Evolutionary conservation across 192 early-diverging fungal genomes (phyloP), one percentile per base, ranked within the genome.

Genomic region (Coemansia sp.): DNA sequence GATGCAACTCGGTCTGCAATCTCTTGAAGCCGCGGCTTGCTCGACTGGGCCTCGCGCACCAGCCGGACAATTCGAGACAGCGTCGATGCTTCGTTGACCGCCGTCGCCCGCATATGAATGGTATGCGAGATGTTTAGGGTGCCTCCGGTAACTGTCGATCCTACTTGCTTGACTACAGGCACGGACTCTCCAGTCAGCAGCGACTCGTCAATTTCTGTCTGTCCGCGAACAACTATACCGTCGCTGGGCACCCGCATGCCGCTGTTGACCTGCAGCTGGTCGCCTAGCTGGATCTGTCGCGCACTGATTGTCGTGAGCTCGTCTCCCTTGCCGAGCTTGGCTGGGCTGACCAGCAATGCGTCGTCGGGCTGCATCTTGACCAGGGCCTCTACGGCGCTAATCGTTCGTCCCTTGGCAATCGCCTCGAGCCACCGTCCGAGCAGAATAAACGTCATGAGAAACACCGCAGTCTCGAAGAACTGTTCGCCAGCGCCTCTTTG

Each of bases 391-490:
- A 88, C 48, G 89, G 83, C 17, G 92, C 97, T 21, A 76, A 85
- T 11, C 83, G 93, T 48, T 87, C 94, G 79, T 1, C 91, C 95
- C 76, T 97, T 99, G 59, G 97, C 95, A 57, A 91, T 74, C 62
- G 94, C 92, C 69, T 97, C 95, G 14, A 98, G 82, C 74, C 92
- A 97, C 25, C 95, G 82, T 2, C 97, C 97, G 17, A 99, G 75
- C 2, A 90, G 85, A 22, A 99, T 88, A 84, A 99, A 97, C 0
- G 91, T 88, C 56, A 99, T 92, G 53, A 99, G 75, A 74, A 92
- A 93, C 37, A 89, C 86, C 2, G 89, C 89, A 0, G 97, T 99
- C 64, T 99, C 97, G 67, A 96, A 99, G 62, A 96, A 96, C 23
- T 93, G 90, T 38, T 92, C 85, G 5, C 92, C 86, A 17, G 72